Evolutionary conservation across 371 early-diverging fungal genomes (phyloP).

Genomic region (Phascolomyces articulosus): DNA sequence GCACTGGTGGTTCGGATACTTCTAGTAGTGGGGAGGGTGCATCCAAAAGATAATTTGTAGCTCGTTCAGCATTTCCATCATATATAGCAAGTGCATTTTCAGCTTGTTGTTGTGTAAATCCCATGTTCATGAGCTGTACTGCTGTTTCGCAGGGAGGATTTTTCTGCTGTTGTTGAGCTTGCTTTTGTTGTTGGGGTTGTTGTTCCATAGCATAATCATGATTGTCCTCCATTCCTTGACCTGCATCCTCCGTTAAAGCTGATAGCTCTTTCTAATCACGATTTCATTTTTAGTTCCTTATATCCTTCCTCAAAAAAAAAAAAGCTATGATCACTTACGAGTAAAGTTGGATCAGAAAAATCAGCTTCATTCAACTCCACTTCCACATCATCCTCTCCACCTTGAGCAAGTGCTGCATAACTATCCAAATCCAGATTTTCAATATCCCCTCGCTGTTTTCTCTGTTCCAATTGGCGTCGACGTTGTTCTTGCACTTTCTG

Average conservation of each 20-base stretch:
- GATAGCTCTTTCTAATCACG: constrained; percentile 32
- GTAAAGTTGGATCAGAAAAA: constrained; percentile 39
- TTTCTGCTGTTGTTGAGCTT: neutral
- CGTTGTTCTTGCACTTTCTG: constrained; percentile 6
- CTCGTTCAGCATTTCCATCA: constrained; percentile 37
- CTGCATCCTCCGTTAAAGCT: constrained; percentile 8
- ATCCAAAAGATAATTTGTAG: constrained; percentile 41
- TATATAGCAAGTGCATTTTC: constrained; percentile 25
- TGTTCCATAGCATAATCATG: neutral
- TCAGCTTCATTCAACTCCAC: constrained; percentile 46
- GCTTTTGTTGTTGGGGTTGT: neutral
- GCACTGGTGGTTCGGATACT: neutral
- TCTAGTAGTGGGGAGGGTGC: constrained; percentile 8
- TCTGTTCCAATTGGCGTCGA: neutral
- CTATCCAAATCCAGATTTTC: constrained; percentile 40
- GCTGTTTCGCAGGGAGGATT: neutral
- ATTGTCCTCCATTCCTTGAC: neutral
- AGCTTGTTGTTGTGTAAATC: constrained; percentile 34
- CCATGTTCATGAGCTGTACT: constrained; percentile 31
- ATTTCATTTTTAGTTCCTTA: neutral
- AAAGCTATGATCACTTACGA: constrained; percentile 26
- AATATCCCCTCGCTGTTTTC: neutral
- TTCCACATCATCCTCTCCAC: constrained; percentile 35
- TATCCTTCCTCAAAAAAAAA: too few species aligned
- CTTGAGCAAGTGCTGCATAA: constrained; percentile 41